Base-by-base conservation (phyloP, 139 green algal genomes). In the Yamagishiella unicocca region DNA sequence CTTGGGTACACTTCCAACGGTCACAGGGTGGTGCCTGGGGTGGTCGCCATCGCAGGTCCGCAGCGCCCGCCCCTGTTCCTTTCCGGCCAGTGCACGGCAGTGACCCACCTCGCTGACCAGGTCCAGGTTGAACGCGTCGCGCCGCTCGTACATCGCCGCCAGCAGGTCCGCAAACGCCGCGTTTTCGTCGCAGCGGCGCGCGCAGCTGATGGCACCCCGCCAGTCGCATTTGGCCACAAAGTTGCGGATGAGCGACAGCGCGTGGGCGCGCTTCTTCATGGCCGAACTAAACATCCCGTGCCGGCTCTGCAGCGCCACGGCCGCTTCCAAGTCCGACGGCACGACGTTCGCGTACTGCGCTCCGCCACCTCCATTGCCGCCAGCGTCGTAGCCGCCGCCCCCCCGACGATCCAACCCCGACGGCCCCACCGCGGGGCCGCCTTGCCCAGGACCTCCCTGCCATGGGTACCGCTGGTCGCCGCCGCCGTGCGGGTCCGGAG, bases 81-180 rank as follows among this genome's bases (percentile, higher is more conserved):
- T n/a, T n/a, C n/a, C n/a, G n/a, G n/a, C n/a, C n/a, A n/a, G n/a
- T n/a, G n/a, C n/a, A n/a, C n/a, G n/a, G n/a, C 50, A 17, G 14
- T 58, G 14, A 58, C 83, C 12, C 77, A 75, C 43, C 53, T 90
- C 80, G 82, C 85, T 40, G 79, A 95, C 89, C 4, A 92, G 22
- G 35, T 92, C 70, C 64, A 94, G 76, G 25, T 61, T 45, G 25
- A 80, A 86, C 22, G 73, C 84, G 58, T 91, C 83, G 1, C 85
- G 58, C 1, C 83, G 68, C 38, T 67, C 46, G 17, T 86, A 62
- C 54, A 91, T 87, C 25, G 53, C 87, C 10, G 10, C 22, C 35
- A 91, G 62, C 61, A 91, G 73, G 72, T 91, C 87, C 24, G 81
- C 72, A 29, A 85, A 72, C 9, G 38, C 67, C n/a, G 46, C 67